Base-by-base conservation (phyloP, 2,329 filamentous ascomycete genomes). In the Colletotrichum cereale region DNA sequence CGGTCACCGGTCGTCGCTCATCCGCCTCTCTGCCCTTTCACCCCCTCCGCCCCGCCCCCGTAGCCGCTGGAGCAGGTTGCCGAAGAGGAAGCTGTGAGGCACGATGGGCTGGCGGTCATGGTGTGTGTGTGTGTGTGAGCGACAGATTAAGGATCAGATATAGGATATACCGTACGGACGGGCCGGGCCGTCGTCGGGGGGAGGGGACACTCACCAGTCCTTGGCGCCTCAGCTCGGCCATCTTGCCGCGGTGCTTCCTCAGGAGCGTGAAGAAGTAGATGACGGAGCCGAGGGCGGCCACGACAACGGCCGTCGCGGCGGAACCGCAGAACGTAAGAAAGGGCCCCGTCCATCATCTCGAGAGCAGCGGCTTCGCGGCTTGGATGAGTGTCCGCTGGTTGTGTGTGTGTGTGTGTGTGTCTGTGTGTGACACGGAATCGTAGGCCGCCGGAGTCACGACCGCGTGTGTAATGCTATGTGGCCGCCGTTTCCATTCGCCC, bases 71-170 rank as follows among this genome's bases (percentile, higher is more conserved):
- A 79, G 74, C 26, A 80, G 76, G 71, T 80, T 78, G 11, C 79
- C 78, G 16, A 79, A 73, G 29, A 79, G 16, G 47, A 73, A 70
- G 57, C 67, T 78, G 57, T 79, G 78, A n/a, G 73, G 71, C 11
- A 75, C 75, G 73, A 79, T 75, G 14, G 78, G 78, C 79, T 80
- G 38, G n/a, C n/a, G n/a, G n/a, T n/a, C n/a, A n/a, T n/a, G n/a
- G n/a, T n/a, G n/a, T n/a, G n/a, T n/a, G n/a, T n/a, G n/a, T n/a
- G n/a, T n/a, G 48, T 24, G 44, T 58, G 7, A 58, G 50, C 24
- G 24, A 36, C 21, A 21, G 6, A 29, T n/a, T n/a, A 14, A n/a
- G 18, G 3, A 14, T n/a, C n/a, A n/a, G n/a, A n/a, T n/a, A n/a
- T n/a, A n/a, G n/a, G n/a, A n/a, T n/a, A n/a, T n/a, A n/a, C n/a